phyloP scores from a whole-genome alignment of 495 filamentous ascomycete genomes.

The Hypoxylon trugodes region DNA sequence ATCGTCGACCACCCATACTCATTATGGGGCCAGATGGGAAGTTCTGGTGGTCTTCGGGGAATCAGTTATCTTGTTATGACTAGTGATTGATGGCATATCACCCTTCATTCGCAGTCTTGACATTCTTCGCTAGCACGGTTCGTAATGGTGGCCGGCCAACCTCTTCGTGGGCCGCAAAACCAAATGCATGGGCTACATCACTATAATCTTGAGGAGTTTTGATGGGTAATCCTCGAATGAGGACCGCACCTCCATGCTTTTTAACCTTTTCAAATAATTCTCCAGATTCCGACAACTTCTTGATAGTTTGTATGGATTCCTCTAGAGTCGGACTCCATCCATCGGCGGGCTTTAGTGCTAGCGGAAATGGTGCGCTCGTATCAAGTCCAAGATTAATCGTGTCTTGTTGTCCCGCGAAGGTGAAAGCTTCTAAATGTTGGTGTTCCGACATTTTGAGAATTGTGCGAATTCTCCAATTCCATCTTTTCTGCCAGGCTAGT shows the following conservation, averaged over 20 bases:
- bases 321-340: background rate
- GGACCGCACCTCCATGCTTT: slow-evolving; percentile 32
- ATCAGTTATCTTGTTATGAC: background rate
- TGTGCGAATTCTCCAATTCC: too few relatives aligned
- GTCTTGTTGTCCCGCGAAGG: slow-evolving; percentile 2
- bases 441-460: background rate
- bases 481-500: too few relatives aligned
- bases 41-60: slow-evolving; percentile 20
- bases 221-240: slow-evolving; percentile 38
- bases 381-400: background rate
- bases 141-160: slow-evolving; percentile 34
- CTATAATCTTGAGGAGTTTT: slow-evolving; percentile 34
- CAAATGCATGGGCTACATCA: slow-evolving; percentile 27
- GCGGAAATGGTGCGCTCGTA: background rate
- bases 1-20: slow-evolving; percentile 42
- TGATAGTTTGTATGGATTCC: slow-evolving; percentile 1
- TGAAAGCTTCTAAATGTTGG: background rate
- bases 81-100: background rate
- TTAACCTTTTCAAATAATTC: slow-evolving; percentile 21
- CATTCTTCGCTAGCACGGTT: slow-evolving; percentile 37
- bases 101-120: slow-evolving; percentile 9
- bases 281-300: slow-evolving; percentile 16
- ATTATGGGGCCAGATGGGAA: slow-evolving; percentile 42
- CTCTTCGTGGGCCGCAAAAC: slow-evolving; percentile 36
- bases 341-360: background rate